A percentile compares a stretch with the other conserved stretches of the same genome.
Conservation (phyloP, 495 filamentous ascomycete species). For the Annulohypoxylon stygium region DNA sequence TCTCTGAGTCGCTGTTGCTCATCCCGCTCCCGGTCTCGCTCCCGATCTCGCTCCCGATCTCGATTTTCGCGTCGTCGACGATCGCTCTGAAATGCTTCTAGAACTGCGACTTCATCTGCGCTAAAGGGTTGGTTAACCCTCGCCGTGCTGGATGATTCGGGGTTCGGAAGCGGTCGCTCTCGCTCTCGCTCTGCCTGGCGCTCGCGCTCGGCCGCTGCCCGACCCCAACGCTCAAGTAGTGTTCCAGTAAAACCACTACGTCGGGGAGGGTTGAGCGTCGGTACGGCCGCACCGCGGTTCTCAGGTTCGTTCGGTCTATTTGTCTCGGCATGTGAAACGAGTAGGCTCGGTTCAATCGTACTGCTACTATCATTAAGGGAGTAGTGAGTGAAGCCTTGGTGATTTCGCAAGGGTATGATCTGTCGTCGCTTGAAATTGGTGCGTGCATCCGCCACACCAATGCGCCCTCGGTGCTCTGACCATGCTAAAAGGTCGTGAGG, state of each 20-base stretch:
- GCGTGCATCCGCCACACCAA: constrained; percentile 87
- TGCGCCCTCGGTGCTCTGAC: constrained; percentile 87
- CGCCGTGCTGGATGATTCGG: constrained; percentile 42
- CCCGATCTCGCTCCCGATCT: constrained; percentile 48
- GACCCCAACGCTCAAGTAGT: constrained; percentile 48
- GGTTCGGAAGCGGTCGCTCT: constrained; percentile 40
- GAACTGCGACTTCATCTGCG: constrained; percentile 60
- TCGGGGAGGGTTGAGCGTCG: no score
- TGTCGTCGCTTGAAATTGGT: constrained; percentile 82
- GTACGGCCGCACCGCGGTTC: constrained; percentile 28
- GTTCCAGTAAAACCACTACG: constrained; percentile 40
- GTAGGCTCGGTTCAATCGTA: constrained; percentile 65
- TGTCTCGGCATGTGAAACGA: constrained; percentile 55
- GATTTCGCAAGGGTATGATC: constrained; percentile 72
- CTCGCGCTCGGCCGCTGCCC: not conserved
- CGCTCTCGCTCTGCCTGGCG: no score
- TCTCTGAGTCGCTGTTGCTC: constrained; percentile 54
- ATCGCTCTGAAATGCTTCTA: constrained; percentile 62
- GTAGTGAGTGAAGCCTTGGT: constrained; percentile 67
- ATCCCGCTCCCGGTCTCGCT: constrained; percentile 51
- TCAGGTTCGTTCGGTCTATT: constrained; percentile 34
- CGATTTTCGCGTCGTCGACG: constrained; percentile 60
- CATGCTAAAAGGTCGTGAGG: constrained; percentile 93
- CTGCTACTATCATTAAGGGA: constrained; percentile 55
- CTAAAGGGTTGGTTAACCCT: constrained; percentile 57